Evolutionary conservation across 108 stramenopile species (phyloP).

Genomic region (Mayamaea pseudoterrestris): DNA sequence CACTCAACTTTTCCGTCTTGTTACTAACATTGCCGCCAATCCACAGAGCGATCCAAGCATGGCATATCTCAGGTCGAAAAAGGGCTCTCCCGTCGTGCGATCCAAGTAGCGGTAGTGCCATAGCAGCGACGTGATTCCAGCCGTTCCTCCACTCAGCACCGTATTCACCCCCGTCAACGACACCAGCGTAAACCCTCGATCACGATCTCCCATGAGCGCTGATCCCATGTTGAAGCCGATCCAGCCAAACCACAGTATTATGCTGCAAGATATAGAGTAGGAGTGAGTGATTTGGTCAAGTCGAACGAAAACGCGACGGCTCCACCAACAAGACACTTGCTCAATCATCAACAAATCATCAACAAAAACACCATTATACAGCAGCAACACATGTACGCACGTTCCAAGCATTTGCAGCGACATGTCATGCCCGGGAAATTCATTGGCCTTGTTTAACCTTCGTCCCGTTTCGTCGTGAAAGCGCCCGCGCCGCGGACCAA

Average conservation of each 20-base stretch:
- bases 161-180: slow-evolving; percentile 8
- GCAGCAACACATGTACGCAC: neutral
- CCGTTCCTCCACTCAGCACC: slow-evolving; percentile 1
- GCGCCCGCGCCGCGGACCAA: slow-evolving; percentile 47
- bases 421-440: slow-evolving; percentile 33
- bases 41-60: slow-evolving; percentile 33
- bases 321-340: neutral
- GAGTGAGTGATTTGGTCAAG: neutral
- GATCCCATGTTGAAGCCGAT: slow-evolving; percentile 11
- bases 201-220: neutral
- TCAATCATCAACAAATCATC: neutral
- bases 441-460: slow-evolving; percentile 18
- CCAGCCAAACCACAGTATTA: slow-evolving; percentile 71
- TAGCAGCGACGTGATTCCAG: slow-evolving; percentile 6
- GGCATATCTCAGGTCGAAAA: slow-evolving; percentile 15
- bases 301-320: neutral
- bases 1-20: neutral
- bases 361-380: neutral
- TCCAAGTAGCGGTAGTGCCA: slow-evolving; percentile 1
- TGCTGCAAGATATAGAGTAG: slow-evolving; percentile 11
- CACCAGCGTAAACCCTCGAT: neutral
- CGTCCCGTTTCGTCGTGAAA: slow-evolving; percentile 40
- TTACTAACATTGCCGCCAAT: slow-evolving; percentile 55
- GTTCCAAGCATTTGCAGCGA: slow-evolving; percentile 31
- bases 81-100: slow-evolving; percentile 8